phyloP scores from a whole-genome alignment of 1,284 basidiomycete species.

The Hymenochaete sp. region DNA sequence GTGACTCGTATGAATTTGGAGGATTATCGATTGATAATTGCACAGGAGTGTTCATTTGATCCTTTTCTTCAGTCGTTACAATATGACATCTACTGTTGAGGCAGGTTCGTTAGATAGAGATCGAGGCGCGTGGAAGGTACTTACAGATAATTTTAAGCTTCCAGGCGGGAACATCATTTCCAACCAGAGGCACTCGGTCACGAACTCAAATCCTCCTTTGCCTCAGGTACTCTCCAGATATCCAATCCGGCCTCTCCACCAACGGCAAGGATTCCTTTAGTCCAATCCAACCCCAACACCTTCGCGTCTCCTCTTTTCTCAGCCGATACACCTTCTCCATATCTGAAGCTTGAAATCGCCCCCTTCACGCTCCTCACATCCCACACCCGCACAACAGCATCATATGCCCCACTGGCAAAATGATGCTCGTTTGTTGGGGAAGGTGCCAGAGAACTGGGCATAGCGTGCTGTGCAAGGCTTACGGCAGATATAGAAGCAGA shows the following conservation, averaged over 20 bases:
- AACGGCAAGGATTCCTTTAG: constrained; percentile 57
- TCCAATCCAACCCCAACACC: constrained; percentile 73
- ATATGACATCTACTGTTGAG: too few relatives aligned
- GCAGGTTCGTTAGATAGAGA: too few relatives aligned
- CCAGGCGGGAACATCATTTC: too few relatives aligned
- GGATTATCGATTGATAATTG: too few relatives aligned
- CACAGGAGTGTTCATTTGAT: too few relatives aligned
- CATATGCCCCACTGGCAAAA: constrained; percentile 75
- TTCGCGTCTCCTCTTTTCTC: constrained; percentile 37
- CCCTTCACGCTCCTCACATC: constrained; percentile 66
- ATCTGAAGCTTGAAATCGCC: constrained; percentile 58
- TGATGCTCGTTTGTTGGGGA: constrained; percentile 52
- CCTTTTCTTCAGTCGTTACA: too few relatives aligned
- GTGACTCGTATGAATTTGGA: too few relatives aligned
- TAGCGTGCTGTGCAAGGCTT: constrained; percentile 58
- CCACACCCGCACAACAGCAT: constrained; percentile 79
- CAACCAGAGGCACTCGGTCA: too few relatives aligned
- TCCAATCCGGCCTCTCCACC: constrained; percentile 82
- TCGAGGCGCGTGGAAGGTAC: too few relatives aligned
- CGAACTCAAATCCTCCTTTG: too few relatives aligned
- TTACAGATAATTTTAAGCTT: too few relatives aligned
- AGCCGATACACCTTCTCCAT: constrained; percentile 38
- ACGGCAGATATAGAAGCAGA: constrained; percentile 34
- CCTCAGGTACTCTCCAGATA: constrained; percentile 55
- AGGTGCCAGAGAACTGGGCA: constrained; percentile 62